phyloP scores from a whole-genome alignment of 2,329 filamentous ascomycete species.

The Sporothrix curviconia region DNA sequence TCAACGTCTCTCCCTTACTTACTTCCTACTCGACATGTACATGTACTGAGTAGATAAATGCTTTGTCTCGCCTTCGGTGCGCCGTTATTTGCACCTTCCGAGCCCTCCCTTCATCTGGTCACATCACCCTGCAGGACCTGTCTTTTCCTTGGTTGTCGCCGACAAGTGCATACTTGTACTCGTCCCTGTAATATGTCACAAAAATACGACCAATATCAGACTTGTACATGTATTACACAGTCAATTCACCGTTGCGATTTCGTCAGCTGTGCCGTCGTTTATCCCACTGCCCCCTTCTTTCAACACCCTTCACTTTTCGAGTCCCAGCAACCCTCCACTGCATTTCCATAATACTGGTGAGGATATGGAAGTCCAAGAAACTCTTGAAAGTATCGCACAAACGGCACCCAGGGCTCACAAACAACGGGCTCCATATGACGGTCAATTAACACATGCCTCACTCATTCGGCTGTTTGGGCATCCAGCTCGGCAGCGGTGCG shows the following conservation, averaged over 20 bases:
- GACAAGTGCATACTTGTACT: no score
- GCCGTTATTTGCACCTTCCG: neutral
- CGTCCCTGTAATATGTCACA: no score
- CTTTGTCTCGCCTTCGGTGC: neutral
- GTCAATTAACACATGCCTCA: neutral
- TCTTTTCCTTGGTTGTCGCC: conserved; percentile 2
- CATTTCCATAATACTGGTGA: neutral
- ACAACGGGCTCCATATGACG: neutral
- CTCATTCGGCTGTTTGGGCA: neutral
- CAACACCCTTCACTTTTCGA: neutral
- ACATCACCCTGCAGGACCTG: neutral
- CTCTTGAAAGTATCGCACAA: neutral
- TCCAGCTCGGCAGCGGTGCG: neutral
- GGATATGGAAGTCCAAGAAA: neutral
- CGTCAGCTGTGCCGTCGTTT: neutral
- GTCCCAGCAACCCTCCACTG: neutral
- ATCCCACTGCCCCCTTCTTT: neutral
- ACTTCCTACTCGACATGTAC: no score
- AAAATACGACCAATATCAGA: neutral
- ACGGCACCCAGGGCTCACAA: neutral
- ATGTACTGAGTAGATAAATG: no score
- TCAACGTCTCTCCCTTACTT: neutral
- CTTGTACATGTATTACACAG: no score
- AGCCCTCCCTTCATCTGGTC: neutral
- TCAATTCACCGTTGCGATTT: conserved; percentile 8